phyloP scores from a whole-genome alignment of 495 filamentous ascomycete species.

The Hamigera avellanea region DNA sequence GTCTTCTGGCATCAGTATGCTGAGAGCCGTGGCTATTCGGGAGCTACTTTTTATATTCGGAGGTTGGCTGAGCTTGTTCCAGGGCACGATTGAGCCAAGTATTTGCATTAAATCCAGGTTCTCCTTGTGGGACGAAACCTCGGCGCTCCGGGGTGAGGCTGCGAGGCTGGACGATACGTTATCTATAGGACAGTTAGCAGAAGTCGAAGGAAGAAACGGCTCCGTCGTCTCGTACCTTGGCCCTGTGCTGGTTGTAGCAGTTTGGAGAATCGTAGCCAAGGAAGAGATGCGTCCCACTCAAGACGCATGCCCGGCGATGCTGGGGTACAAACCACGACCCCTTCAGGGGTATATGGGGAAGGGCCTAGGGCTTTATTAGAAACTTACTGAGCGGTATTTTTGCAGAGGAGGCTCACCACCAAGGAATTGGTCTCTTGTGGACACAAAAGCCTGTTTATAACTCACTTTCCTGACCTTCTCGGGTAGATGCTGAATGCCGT shows the following conservation, averaged over 20 bases:
- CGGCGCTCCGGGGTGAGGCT: neutral
- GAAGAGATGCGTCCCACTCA: conserved; percentile 2
- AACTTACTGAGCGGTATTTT: neutral
- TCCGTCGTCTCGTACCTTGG: neutral
- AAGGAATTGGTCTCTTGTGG: conserved; percentile 2
- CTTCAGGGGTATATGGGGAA: conserved; percentile 7
- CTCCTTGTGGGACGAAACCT: neutral
- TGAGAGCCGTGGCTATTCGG: conserved; percentile 2
- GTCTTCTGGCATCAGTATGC: conserved; percentile 7
- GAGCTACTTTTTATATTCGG: conserved; percentile 3
- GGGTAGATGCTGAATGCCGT: conserved; percentile 1
- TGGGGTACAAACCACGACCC: conserved; percentile 5
- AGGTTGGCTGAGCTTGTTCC: conserved; percentile 1
- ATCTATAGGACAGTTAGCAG: conserved; percentile 1
- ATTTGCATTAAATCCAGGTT: conserved; percentile 1
- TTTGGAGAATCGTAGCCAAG: conserved; percentile 5
- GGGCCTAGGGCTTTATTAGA: conserved; percentile 1
- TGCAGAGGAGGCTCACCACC: conserved; percentile 1
- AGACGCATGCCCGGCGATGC: conserved; percentile 4
- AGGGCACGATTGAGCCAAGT: conserved; percentile 3
- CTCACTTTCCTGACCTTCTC: conserved; percentile 3
- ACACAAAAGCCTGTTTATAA: conserved; percentile 5
- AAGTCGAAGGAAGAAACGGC: too few species aligned
- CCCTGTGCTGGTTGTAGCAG: conserved; percentile 1
- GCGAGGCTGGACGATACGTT: neutral